Percentiles rank a stretch among this genome's conserved stretches.
Evolutionary conservation across 805 yeast genomes (phyloP).

Genomic region (Schizosaccharomyces osmophilus): DNA sequence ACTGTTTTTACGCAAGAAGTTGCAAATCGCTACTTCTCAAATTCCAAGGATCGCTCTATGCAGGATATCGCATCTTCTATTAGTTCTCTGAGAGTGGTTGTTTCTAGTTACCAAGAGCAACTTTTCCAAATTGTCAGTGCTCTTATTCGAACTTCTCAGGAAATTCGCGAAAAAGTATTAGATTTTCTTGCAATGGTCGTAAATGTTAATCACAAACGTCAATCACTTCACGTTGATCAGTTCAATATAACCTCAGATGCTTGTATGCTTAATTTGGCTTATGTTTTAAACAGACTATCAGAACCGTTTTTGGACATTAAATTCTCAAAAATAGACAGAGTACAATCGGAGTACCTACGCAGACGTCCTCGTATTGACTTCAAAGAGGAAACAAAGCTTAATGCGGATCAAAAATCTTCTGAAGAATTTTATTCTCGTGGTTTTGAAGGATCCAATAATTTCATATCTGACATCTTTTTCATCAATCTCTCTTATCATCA

Average conservation of each 20-base stretch:
- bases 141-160: constrained; percentile 46
- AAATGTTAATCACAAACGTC: constrained; percentile 66
- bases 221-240: constrained; percentile 60
- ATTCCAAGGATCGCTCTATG: constrained; percentile 14
- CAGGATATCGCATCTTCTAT: background rate
- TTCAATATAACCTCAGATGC: constrained; percentile 50
- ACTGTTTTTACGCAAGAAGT: background rate
- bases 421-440: constrained; percentile 27
- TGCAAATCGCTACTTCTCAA: constrained; percentile 6
- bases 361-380: constrained; percentile 34
- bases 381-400: constrained; percentile 57
- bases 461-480: constrained; percentile 78
- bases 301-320: constrained; percentile 59
- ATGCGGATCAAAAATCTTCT: constrained; percentile 51
- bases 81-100: background rate
- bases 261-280: constrained; percentile 51
- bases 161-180: constrained; percentile 38
- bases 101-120: constrained; percentile 21
- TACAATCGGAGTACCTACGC: constrained; percentile 45
- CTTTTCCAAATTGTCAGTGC: constrained; percentile 48
- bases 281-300: constrained; percentile 44
- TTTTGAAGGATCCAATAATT: constrained; percentile 27
- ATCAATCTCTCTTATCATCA: constrained; percentile 56
- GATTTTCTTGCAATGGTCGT: constrained; percentile 47
- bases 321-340: constrained; percentile 46